Base-by-base conservation (phyloP, 345 rosid genomes). In the Salix exigua region DNA sequence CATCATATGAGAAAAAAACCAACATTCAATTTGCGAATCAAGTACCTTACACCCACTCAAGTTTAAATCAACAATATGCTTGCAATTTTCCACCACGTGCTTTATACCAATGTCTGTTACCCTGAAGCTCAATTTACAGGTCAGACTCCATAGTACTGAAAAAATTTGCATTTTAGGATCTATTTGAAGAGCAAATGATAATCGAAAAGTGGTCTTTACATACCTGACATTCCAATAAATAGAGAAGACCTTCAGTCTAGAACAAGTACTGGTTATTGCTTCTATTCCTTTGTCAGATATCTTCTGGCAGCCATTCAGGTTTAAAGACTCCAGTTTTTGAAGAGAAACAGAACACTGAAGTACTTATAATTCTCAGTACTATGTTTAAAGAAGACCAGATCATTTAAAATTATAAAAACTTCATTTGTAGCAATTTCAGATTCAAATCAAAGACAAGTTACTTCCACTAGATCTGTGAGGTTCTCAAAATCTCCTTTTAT, bases 191-290 rank as follows among this genome's bases (percentile, higher is more conserved):
- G 48, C 60, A 31, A 19, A 50, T 60, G 66, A 10, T n/a, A n/a
- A 46, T 31, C 50, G 44, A 50, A 62, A 70, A 65, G 68, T 31
- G 79, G 66, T 62, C 68, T 53, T 67, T 74, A 71, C 77, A 55
- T 87, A 95, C 99, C 97, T 93, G 68, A 92, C 96, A 68, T 95
- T 95, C 97, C 97, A 95, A 83, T 95, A 95, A 42, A 92, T 85
- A 77, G 97, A 92, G 42, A 95, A 85, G 68, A 84, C 82, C 87
- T 91, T 95, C 62, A 95, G 82, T 55, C 83, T 88, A 2, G 91
- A 89, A 80, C 93, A 90, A 74, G 79, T 65, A 78, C 89, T 83
- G 72, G 91, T 81, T 82, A 95, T 77, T 66, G 87, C 88, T 81
- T 89, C 94, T 60, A 92, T 82, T 77, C 97, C 99, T 18, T 75